Evolutionary conservation across 805 yeast species (phyloP), one percentile per base, ranked within the genome.

Genomic region (Ogataea thermomethanolica): DNA sequence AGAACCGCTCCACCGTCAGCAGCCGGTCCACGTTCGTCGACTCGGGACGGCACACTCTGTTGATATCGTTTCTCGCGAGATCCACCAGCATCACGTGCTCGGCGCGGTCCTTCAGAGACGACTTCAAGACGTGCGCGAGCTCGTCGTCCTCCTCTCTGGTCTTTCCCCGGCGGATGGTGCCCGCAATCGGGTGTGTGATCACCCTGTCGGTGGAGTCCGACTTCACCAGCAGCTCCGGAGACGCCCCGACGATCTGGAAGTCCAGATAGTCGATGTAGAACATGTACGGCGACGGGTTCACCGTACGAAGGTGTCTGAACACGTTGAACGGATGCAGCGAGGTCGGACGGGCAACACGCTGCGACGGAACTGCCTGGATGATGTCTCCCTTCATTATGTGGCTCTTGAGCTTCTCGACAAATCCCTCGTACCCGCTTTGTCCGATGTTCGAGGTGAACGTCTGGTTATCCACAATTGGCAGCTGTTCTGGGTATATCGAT

Each of bases 1-100:
- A 84, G 58, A 93, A 93, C 58, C 96, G 76, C 67, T 93, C 96
- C 37, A 93, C 86, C 11, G 90, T 83, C 58, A 93, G 74, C 47
- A 93, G 69, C 51, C 95, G 75, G 61, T 93, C 99, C 24, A 93
- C 98, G 35, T 70, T 77, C 30, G 95, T 89, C 3, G 93, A 73
- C 26, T 62, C 62, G 15, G 98, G 98, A 44, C 82, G 80, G 66
- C 98, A 91, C n/a, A 93, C 82, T 51, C 99, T 75, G 66, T 93
- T 93, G 55, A 93, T 80, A 60, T 93, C 99, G 58, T 93, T 93
- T 60, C 99, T 76, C 4, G 99, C 99, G 57, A 93, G 74, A 64
- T 93, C 99, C 13, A 93, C 99, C 64, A 93, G 78, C 99, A 93
- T 93, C 41, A 93, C 93, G 64, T 93, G 99, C 66, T 93, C 99